Evolutionary conservation across 2,329 filamentous ascomycete genomes (phyloP).

Genomic region (Daldinia sp.): DNA sequence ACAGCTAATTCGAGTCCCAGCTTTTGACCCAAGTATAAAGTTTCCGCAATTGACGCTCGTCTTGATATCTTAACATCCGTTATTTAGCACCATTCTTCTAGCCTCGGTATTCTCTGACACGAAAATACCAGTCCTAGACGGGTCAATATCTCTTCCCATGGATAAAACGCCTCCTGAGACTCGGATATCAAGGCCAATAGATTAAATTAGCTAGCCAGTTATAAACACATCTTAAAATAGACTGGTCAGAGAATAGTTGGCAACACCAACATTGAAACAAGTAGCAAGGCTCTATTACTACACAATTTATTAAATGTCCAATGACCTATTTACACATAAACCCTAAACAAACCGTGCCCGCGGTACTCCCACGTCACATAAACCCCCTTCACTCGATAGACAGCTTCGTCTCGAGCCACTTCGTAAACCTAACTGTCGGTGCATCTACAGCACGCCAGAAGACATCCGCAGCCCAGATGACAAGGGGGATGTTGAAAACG

Average conservation of each 20-base stretch:
- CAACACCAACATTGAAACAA: not conserved
- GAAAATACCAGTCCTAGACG: too few species aligned
- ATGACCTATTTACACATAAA: constrained; percentile 5
- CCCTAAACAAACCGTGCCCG: constrained; percentile 8
- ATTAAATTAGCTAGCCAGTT: not conserved
- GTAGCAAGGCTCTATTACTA: constrained; percentile 5
- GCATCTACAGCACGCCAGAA: constrained; percentile 65
- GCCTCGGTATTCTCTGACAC: too few species aligned
- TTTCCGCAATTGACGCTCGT: not conserved
- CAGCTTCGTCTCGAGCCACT: constrained; percentile 59
- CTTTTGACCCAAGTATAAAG: not conserved
- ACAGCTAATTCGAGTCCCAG: not conserved
- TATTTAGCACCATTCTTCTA: not conserved
- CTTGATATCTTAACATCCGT: not conserved
- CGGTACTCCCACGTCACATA: not conserved
- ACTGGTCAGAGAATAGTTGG: too few species aligned
- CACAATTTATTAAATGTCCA: constrained; percentile 8
- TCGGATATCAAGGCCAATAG: not conserved
- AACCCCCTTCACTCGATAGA: constrained; percentile 18
- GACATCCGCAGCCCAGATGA: constrained; percentile 64
- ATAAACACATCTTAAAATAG: not conserved
- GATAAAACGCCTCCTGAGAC: too few species aligned
- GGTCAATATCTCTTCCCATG: too few species aligned
- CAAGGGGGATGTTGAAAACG: constrained; percentile 57
- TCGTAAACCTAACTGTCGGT: constrained; percentile 64